A percentile compares a stretch with the other conserved stretches of the same genome.
These are phyloP conservation scores for Eucalyptus regnans DNA, from an alignment of 345 rosid genomes.

Conservation along the genomic window DNA sequence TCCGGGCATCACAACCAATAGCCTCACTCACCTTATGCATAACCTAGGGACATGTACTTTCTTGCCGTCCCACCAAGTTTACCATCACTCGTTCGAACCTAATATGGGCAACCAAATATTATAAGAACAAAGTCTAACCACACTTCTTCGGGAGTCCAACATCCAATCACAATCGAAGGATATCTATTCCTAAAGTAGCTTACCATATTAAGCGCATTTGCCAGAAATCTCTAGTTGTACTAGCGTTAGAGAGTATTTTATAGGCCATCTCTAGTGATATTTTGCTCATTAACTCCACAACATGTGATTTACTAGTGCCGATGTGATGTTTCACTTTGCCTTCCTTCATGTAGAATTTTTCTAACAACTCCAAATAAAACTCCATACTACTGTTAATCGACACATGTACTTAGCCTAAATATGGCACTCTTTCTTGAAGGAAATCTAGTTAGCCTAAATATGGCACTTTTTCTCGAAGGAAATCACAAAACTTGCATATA, in stretches of 20 bases:
- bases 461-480: neutral
- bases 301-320: neutral
- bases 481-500: neutral
- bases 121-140: neutral
- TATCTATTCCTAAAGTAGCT: neutral
- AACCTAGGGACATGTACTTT: neutral
- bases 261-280: neutral
- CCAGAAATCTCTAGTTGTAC: neutral
- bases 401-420: neutral
- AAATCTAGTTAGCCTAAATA: neutral
- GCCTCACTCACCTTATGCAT: neutral
- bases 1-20: neutral
- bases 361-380: neutral
- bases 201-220: neutral
- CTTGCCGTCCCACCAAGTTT: neutral
- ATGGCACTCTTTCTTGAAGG: neutral
- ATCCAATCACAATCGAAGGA: neutral
- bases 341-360: neutral
- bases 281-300: too few relatives aligned
- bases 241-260: neutral
- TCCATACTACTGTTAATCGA: fast-evolving
- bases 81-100: neutral
- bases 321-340: neutral
- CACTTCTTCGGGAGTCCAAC: neutral
- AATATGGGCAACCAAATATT: neutral